phyloP scores from a whole-genome alignment of 495 filamentous ascomycete genomes.

The Tuber aestivum region DNA sequence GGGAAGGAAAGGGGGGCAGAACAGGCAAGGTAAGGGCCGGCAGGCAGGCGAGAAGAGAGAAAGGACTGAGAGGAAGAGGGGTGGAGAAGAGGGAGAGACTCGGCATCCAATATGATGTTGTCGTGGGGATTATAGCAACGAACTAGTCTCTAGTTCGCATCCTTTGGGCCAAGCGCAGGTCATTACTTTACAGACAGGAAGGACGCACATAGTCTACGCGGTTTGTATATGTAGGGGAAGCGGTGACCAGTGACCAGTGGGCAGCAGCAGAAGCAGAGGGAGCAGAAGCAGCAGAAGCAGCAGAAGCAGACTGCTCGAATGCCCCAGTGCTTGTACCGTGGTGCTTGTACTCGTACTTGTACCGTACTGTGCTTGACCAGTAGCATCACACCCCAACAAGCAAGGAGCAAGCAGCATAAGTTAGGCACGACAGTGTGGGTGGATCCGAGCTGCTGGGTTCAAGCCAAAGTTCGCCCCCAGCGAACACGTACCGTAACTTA shows the following conservation, averaged over 20 bases:
- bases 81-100: constrained; percentile 28
- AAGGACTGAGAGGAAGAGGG: constrained; percentile 14
- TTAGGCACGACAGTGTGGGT: constrained; percentile 21
- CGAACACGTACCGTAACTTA: background rate
- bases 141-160: constrained; percentile 17
- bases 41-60: background rate
- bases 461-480: constrained; percentile 27
- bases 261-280: background rate
- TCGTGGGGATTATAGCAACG: constrained; percentile 16
- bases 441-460: constrained; percentile 35
- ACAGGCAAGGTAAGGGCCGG: background rate
- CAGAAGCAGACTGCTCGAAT: background rate
- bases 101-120: constrained; percentile 30
- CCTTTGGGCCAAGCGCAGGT: constrained; percentile 32
- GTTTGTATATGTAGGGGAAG: constrained; percentile 18
- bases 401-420: background rate
- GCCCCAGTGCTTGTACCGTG: too few species aligned
- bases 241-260: constrained; percentile 12
- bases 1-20: background rate
- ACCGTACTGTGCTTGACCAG: background rate
- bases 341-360: too few species aligned
- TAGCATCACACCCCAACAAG: background rate
- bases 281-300: background rate
- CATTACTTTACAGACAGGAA: constrained; percentile 9
- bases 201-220: background rate